These are phyloP conservation scores for Penicillium sp. DNA, from an alignment of 2,329 filamentous ascomycete genomes.

Conservation along the genomic window DNA sequence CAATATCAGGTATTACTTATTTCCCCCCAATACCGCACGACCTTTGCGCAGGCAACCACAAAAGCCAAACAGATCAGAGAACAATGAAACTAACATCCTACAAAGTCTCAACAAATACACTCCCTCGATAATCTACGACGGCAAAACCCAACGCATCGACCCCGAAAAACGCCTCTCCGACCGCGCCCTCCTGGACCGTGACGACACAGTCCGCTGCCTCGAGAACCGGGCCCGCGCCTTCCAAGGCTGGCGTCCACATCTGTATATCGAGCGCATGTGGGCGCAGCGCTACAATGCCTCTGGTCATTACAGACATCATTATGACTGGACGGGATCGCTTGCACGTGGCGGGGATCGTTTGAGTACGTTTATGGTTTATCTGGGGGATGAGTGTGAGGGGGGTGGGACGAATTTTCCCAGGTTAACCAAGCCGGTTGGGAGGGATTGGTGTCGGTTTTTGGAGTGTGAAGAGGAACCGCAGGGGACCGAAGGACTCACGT, in stretches of 20 bases:
- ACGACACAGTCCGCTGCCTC: constrained; percentile 59
- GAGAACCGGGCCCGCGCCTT: constrained; percentile 61
- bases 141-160: constrained; percentile 53
- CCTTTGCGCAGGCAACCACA: background rate
- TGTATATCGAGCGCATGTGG: constrained; percentile 65
- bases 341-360: constrained; percentile 49
- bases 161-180: constrained; percentile 57
- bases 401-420: constrained; percentile 65
- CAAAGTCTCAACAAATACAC: constrained; percentile 52
- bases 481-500: constrained; percentile 55
- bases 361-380: constrained; percentile 66
- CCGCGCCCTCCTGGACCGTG: constrained; percentile 52
- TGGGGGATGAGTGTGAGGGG: constrained; percentile 57
- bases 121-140: constrained; percentile 59
- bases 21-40: background rate
- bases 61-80: background rate
- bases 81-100: background rate
- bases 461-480: constrained; percentile 52
- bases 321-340: constrained; percentile 58
- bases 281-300: constrained; percentile 61
- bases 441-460: constrained; percentile 61
- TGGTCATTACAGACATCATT: constrained; percentile 64
- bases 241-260: constrained; percentile 62
- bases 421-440: constrained; percentile 48
- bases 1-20: constrained; percentile 52